Evolutionary conservation across 805 yeast genomes (phyloP).

Genomic region (Priceomyces castillae): DNA sequence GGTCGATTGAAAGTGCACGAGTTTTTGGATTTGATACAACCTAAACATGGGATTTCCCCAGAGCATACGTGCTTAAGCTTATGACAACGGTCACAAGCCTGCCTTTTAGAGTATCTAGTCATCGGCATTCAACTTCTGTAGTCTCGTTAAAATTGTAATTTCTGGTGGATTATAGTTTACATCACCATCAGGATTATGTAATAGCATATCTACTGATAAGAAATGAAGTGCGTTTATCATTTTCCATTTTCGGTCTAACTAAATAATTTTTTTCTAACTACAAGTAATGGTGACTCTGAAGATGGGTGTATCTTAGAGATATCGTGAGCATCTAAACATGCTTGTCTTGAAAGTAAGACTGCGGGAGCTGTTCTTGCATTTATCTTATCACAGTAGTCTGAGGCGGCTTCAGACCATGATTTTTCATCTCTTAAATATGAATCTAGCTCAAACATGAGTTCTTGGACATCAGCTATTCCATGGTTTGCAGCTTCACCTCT

Average conservation of each 20-base stretch:
- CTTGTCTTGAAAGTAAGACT: constrained; percentile 21
- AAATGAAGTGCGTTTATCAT: background rate
- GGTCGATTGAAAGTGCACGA: constrained; percentile 16
- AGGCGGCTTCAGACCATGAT: constrained; percentile 13
- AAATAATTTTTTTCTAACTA: constrained; percentile 11
- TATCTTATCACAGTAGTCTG: constrained; percentile 10
- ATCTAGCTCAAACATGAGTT: constrained; percentile 13
- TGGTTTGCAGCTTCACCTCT: constrained; percentile 20
- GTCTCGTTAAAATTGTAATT: background rate
- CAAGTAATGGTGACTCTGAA: constrained; percentile 16
- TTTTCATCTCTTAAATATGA: constrained; percentile 3
- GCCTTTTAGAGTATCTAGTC: constrained; percentile 2
- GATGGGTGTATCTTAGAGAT: constrained; percentile 14
- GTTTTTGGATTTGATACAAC: constrained; percentile 11
- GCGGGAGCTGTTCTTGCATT: constrained; percentile 16
- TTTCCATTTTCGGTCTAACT: background rate
- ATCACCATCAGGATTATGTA: background rate
- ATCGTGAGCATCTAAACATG: constrained; percentile 25
- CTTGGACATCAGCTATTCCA: constrained; percentile 16
- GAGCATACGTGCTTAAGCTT: constrained; percentile 21
- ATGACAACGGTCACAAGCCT: constrained; percentile 27
- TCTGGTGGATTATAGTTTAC: background rate
- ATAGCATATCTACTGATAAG: background rate
- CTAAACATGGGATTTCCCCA: constrained; percentile 18
- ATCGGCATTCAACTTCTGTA: background rate